These are phyloP conservation scores for Talinum fruticosum DNA, from an alignment of 148 eudicot genomes.

Conservation along the genomic window DNA sequence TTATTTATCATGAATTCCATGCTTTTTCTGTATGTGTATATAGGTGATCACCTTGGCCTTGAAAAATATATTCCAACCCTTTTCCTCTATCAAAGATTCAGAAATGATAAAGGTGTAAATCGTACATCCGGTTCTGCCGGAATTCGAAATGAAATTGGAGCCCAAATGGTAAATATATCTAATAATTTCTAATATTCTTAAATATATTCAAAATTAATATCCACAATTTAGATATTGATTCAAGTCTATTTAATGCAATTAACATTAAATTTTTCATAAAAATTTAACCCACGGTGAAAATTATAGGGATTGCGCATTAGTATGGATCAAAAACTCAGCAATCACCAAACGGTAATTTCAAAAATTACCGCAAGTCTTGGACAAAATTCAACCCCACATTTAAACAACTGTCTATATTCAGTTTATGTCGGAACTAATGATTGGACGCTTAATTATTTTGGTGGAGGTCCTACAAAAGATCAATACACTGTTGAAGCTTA, in stretches of 20 bases:
- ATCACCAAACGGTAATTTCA: conserved; percentile 29
- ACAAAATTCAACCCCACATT: background rate
- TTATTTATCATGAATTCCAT: background rate
- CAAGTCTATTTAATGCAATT: background rate
- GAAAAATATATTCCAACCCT: conserved; percentile 34
- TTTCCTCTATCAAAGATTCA: conserved; percentile 11
- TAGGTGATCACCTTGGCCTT: conserved; percentile 38
- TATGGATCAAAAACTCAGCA: conserved; percentile 28
- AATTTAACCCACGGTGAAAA: too few species aligned
- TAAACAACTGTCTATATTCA: conserved; percentile 34
- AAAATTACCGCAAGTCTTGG: conserved; percentile 20
- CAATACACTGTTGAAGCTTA: conserved; percentile 20
- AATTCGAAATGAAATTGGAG: conserved; percentile 33
- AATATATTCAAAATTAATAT: too few species aligned
- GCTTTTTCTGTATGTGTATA: background rate
- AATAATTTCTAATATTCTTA: too few species aligned
- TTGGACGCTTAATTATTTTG: conserved; percentile 39
- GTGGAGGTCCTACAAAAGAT: background rate
- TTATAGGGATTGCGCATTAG: conserved; percentile 29
- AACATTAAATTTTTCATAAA: too few species aligned
- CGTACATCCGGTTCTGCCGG: conserved; percentile 41
- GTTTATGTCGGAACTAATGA: conserved; percentile 41
- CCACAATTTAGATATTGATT: background rate
- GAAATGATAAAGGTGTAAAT: conserved; percentile 30
- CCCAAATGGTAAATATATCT: conserved; percentile 29